These are phyloP conservation scores for Platismatia glauca DNA, from an alignment of 495 filamentous ascomycete genomes.

Conservation along the genomic window DNA sequence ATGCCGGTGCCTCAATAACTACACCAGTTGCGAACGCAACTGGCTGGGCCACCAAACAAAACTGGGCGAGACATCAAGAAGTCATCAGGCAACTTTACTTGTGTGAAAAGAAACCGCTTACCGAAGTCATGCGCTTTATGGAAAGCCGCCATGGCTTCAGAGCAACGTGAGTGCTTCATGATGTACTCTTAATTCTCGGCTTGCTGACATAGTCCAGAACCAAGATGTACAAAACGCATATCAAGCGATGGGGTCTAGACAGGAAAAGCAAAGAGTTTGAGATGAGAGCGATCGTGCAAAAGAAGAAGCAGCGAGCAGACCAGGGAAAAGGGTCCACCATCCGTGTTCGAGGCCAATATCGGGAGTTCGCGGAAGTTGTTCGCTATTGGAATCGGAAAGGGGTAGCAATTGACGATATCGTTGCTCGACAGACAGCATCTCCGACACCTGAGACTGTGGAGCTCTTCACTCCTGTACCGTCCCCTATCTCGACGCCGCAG, in stretches of 20 bases:
- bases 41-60: conserved; percentile 2
- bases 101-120: conserved; percentile 15
- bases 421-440: conserved; percentile 5
- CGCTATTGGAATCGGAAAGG: conserved; percentile 15
- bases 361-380: background rate
- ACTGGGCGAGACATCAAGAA: conserved; percentile 6
- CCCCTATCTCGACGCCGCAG: background rate
- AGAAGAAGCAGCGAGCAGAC: conserved; percentile 15
- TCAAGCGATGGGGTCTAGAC: conserved; percentile 25
- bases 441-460: conserved; percentile 13
- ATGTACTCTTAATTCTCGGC: background rate
- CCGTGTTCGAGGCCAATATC: background rate
- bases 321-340: conserved; percentile 10
- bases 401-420: conserved; percentile 9
- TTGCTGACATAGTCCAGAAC: conserved; percentile 2
- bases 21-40: background rate
- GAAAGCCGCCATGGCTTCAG: conserved; percentile 22
- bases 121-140: conserved; percentile 20
- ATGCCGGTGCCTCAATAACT: background rate
- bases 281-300: conserved; percentile 28
- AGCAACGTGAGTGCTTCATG: conserved; percentile 24
- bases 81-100: conserved; percentile 4
- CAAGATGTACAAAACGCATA: conserved; percentile 25
- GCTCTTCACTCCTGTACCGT: conserved; percentile 7
- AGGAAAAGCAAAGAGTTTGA: conserved; percentile 27